Conservation (phyloP, 129 eudicot species). For the Oenanthe sinensis region DNA sequence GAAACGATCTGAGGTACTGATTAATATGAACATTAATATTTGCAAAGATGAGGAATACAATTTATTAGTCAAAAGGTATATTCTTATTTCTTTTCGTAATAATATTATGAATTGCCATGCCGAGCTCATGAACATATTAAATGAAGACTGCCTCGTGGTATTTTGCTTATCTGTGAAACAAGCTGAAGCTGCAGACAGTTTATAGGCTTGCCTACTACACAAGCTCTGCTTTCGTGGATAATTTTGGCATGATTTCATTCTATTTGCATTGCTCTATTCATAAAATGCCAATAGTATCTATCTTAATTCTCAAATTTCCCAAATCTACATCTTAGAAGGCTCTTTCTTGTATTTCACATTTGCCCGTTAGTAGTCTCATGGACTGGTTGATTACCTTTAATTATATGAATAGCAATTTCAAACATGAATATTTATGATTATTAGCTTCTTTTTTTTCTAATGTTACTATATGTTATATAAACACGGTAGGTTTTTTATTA, state of each 20-base stretch:
- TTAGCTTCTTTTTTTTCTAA: neutral
- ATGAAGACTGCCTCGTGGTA: neutral
- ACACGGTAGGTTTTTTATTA: neutral
- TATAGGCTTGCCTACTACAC: neutral
- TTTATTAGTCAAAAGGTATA: neutral
- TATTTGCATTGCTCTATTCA: neutral
- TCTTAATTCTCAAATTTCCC: neutral
- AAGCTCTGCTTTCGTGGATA: too few species aligned
- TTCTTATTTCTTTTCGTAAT: neutral
- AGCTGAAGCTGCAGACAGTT: neutral
- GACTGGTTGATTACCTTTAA: neutral
- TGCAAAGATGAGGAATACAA: neutral
- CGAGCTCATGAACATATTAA: neutral
- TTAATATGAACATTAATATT: neutral
- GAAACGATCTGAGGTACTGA: constrained; percentile 53
- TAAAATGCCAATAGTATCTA: neutral
- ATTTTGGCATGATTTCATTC: neutral
- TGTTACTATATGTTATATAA: neutral
- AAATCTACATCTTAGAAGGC: neutral
- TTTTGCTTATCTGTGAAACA: neutral
- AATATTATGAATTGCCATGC: neutral
- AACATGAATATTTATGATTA: neutral
- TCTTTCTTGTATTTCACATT: neutral
- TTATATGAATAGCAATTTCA: neutral
- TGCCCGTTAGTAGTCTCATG: neutral